Evolutionary conservation across 768 basidiomycete genomes (phyloP), one percentile per base, ranked within the genome.

Genomic region (Pleurotus sapidus): DNA sequence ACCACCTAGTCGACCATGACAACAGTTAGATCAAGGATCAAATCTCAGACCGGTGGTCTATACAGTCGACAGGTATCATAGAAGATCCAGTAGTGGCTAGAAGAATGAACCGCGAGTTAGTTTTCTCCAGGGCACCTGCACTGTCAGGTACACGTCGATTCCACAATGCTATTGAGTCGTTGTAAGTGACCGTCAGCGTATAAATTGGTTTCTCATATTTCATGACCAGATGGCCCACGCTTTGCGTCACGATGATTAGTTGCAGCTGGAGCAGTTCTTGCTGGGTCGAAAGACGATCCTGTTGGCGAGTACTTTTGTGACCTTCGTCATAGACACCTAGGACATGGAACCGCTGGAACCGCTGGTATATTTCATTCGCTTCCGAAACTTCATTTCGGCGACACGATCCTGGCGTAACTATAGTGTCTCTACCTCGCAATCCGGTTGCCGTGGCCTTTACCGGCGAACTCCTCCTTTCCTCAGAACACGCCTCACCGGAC

Each of bases 341-440:
- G 20, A 42, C 15, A 14, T 20, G 46, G 42, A 20, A 37, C 17
- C 15, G 23, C 45, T 20, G 2, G 47, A 45, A 11, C 37, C 30
- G 30, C 53, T 47, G 17, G 25, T 14, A 46, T 34, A 51, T 42
- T 23, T 58, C 51, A 48, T 18, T 18, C 43, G 25, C 55, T 39
- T 20, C 25, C 27, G 12, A 48, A 46, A 55, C 45, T 34, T 38
- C 45, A n/a, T 57, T 61, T 59, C 47, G 9, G 47, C 14, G 14
- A 20, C n/a, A 53, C 53, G 46, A 34, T 20, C 40, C 49, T 34
- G 54, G 46, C 3, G 59, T 46, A 49, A 46, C 75, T 56, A 53
- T 42, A 50, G 49, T 50, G 5, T 25, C 49, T 39, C 34, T 40
- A 7, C 34, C 38, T 20, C 17, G 20, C 5, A 40, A 18, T 15